Evolutionary conservation across 2,329 filamentous ascomycete species (phyloP).

Genomic region (Aureobasidium musti): DNA sequence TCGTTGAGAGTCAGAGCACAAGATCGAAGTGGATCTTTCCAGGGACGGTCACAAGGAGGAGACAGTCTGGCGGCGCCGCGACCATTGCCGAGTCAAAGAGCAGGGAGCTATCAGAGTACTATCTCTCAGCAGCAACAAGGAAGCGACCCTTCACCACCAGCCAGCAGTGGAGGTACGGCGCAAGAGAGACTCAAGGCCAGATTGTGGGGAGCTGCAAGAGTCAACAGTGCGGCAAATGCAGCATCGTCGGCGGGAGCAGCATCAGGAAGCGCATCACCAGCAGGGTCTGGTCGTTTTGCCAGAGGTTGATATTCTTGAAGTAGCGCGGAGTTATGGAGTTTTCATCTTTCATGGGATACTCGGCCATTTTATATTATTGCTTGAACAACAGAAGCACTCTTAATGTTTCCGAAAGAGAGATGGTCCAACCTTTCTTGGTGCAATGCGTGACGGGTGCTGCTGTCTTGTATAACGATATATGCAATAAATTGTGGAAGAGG

Average conservation of each 20-base stretch:
- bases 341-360: neutral
- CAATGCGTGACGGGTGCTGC: too few species aligned
- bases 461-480: too few species aligned
- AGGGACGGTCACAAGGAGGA: constrained; percentile 11
- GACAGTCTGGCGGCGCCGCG: constrained; percentile 44
- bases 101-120: constrained; percentile 70
- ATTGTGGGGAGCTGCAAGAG: constrained; percentile 56
- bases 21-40: constrained; percentile 36
- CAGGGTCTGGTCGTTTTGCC: constrained; percentile 23
- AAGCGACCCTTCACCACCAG: constrained; percentile 42
- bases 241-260: neutral
- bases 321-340: constrained; percentile 17
- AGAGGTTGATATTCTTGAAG: neutral
- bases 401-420: too few species aligned
- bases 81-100: constrained; percentile 70
- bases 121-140: constrained; percentile 43
- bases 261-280: neutral
- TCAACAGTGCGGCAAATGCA: neutral
- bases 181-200: constrained; percentile 81
- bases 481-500: neutral
- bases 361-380: too few species aligned
- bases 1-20: constrained; percentile 37
- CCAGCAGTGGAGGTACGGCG: constrained; percentile 59
- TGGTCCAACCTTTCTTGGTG: too few species aligned
- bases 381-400: too few species aligned